Conservation (phyloP, 441 rosid genomes). For the Gossypium schwendimanii region DNA sequence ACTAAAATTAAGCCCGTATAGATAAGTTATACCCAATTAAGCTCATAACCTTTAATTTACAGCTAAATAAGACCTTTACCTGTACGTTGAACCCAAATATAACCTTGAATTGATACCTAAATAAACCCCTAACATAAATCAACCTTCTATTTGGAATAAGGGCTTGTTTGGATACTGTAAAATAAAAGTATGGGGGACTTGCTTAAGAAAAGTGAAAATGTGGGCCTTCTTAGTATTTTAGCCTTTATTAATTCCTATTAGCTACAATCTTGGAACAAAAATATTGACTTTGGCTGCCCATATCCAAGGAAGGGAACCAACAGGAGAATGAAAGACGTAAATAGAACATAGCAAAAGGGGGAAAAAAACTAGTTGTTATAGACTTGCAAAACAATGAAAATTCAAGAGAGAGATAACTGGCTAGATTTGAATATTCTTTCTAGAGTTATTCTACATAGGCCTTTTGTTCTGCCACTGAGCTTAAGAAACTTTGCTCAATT, state of each 20-base stretch:
- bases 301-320: not conserved
- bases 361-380: not conserved
- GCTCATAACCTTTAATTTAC: not conserved
- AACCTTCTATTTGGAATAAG: not conserved
- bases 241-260: not conserved
- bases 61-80: not conserved
- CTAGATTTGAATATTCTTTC: not conserved
- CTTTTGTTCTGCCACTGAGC: slow-evolving; percentile 3
- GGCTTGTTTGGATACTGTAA: not conserved
- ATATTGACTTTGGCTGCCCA: not conserved
- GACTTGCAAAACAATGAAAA: not conserved
- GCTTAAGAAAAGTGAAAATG: not conserved
- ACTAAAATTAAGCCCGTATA: not conserved
- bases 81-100: not conserved
- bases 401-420: not conserved
- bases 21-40: not conserved
- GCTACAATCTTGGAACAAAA: not conserved
- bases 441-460: not conserved
- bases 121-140: not conserved
- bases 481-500: not conserved
- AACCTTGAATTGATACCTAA: not conserved
- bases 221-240: not conserved
- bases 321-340: not conserved
- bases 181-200: not conserved
- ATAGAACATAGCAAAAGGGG: not conserved